A percentile compares a stretch with the other conserved stretches of the same genome.
Evolutionary conservation across 768 basidiomycete genomes (phyloP).

Genomic region (Xerocomellus chrysenteron): DNA sequence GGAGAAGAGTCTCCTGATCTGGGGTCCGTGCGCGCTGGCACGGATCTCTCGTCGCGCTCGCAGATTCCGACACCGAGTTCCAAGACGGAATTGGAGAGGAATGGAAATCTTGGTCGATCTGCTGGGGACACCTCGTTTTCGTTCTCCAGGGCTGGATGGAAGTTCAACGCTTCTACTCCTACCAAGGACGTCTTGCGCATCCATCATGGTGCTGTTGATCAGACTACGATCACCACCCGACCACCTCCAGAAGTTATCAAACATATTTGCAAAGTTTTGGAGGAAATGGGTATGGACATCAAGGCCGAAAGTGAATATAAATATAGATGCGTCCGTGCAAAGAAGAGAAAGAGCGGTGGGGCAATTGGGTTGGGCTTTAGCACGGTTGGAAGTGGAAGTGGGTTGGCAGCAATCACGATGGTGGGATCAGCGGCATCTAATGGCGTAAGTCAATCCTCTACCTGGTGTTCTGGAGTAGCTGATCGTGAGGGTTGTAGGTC

Average conservation of each 20-base stretch:
- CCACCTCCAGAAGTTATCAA: slow-evolving; percentile 86
- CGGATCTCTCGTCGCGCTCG: slow-evolving; percentile 28
- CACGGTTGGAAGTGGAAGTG: slow-evolving; percentile 37
- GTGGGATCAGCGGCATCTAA: slow-evolving; percentile 81
- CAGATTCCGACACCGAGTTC: slow-evolving; percentile 31
- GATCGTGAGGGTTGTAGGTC: slow-evolving; percentile 47
- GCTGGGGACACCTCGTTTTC: slow-evolving; percentile 36
- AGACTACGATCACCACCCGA: slow-evolving; percentile 80
- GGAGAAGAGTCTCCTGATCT: slow-evolving; percentile 21
- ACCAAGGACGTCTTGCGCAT: slow-evolving; percentile 61
- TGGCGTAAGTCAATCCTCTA: slow-evolving; percentile 57
- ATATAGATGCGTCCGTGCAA: slow-evolving; percentile 78
- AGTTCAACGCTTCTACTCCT: slow-evolving; percentile 31
- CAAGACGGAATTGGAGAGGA: slow-evolving; percentile 22
- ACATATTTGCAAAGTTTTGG: slow-evolving; percentile 76
- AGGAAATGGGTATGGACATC: slow-evolving; percentile 88
- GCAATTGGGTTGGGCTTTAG: slow-evolving; percentile 45
- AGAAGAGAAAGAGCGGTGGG: slow-evolving; percentile 59
- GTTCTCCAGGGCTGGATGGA: slow-evolving; percentile 39
- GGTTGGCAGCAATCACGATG: slow-evolving; percentile 74
- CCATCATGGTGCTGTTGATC: slow-evolving; percentile 92
- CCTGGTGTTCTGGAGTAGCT: slow-evolving; percentile 2
- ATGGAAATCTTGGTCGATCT: slow-evolving; percentile 23
- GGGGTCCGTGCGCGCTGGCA: slow-evolving; percentile 16
- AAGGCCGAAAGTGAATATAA: slow-evolving; percentile 89